Percentiles rank a stretch among this genome's conserved stretches.
phyloP scores from a whole-genome alignment of 805 yeast species.

The Cyberlindnera xishuangbannaensis region DNA sequence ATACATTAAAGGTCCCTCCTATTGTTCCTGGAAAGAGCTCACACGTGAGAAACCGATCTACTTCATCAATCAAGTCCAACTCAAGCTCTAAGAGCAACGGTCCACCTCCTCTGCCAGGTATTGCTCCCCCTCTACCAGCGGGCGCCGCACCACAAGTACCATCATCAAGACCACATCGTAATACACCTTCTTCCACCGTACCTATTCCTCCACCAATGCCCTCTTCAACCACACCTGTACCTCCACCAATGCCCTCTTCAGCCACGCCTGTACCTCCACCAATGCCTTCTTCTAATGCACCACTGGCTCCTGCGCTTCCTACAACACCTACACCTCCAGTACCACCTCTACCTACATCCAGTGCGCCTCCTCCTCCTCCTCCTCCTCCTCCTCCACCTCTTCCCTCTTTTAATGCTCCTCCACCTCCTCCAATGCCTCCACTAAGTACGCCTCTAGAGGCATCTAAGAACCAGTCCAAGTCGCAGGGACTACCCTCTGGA shows the following conservation, averaged over 20 bases:
- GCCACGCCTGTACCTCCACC: slow-evolving; percentile 30
- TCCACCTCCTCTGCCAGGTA: background rate
- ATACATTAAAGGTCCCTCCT: slow-evolving; percentile 16
- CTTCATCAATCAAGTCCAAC: slow-evolving; percentile 10
- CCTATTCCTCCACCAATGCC: slow-evolving; percentile 25
- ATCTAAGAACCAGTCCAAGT: too few relatives aligned
- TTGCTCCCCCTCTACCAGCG: slow-evolving; percentile 23
- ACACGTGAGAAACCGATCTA: slow-evolving; percentile 14
- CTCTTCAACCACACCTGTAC: slow-evolving; percentile 13
- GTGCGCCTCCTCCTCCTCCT: slow-evolving; percentile 1
- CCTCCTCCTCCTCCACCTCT: slow-evolving; percentile 13
- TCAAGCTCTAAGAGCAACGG: slow-evolving; percentile 6
- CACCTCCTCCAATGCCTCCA: slow-evolving; percentile 13
- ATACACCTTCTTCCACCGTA: slow-evolving; percentile 6
- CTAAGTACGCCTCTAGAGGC: slow-evolving; percentile 6
- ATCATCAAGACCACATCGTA: slow-evolving; percentile 11
- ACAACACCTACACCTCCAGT: slow-evolving; percentile 5
- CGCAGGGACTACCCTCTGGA: slow-evolving; percentile 24
- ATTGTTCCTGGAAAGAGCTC: slow-evolving; percentile 13
- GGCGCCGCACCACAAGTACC: slow-evolving; percentile 14
- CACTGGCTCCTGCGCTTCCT: slow-evolving; percentile 16
- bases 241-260: slow-evolving; percentile 7
- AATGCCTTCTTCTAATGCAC: slow-evolving; percentile 14
- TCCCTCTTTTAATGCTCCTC: slow-evolving; percentile 18
- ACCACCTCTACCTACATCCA: slow-evolving; percentile 10